phyloP scores from a whole-genome alignment of 108 stramenopile species.

The Fragilaria crotonensis region DNA sequence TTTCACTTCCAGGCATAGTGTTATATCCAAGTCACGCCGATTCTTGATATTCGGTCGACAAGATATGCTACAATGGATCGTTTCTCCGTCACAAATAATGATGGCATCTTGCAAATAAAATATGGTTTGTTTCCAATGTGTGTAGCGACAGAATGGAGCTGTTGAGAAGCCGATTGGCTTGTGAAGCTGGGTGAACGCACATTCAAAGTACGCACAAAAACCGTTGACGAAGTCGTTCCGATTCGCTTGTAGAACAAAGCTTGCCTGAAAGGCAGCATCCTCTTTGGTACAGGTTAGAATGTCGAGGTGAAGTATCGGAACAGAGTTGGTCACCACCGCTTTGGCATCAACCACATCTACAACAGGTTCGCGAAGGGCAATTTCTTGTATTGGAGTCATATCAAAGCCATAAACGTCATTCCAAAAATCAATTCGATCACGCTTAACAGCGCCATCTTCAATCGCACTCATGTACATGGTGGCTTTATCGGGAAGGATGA shows the following conservation, averaged over 20 bases:
- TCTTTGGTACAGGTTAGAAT: conserved; percentile 85
- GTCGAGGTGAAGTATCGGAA: conserved; percentile 84
- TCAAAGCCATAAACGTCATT: conserved; percentile 95
- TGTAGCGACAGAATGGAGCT: conserved; percentile 87
- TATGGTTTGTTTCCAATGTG: conserved; percentile 98
- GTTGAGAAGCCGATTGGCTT: conserved; percentile 96
- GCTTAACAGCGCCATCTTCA: conserved; percentile 79
- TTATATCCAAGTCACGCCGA: conserved; percentile 71
- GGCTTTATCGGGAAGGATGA: conserved; percentile 93
- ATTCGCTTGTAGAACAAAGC: conserved; percentile 57
- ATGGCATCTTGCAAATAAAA: conserved; percentile 63
- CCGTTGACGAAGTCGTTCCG: conserved; percentile 89
- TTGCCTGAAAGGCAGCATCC: conserved; percentile 71
- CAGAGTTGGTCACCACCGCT: conserved; percentile 66
- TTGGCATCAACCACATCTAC: conserved; percentile 90
- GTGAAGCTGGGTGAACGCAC: conserved; percentile 86
- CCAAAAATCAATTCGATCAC: conserved; percentile 85
- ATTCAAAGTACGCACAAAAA: conserved; percentile 94
- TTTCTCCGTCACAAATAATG: conserved; percentile 60
- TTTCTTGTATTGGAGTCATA: conserved; percentile 87
- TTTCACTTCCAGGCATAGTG: conserved; percentile 38
- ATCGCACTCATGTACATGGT: conserved; percentile 80
- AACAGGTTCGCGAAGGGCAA: conserved; percentile 89
- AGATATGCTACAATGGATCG: conserved; percentile 41
- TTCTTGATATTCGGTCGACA: conserved; percentile 70